Evolutionary conservation across 768 basidiomycete species (phyloP), one percentile per base, ranked within the genome.

Genomic region (Tricholoma sp.): DNA sequence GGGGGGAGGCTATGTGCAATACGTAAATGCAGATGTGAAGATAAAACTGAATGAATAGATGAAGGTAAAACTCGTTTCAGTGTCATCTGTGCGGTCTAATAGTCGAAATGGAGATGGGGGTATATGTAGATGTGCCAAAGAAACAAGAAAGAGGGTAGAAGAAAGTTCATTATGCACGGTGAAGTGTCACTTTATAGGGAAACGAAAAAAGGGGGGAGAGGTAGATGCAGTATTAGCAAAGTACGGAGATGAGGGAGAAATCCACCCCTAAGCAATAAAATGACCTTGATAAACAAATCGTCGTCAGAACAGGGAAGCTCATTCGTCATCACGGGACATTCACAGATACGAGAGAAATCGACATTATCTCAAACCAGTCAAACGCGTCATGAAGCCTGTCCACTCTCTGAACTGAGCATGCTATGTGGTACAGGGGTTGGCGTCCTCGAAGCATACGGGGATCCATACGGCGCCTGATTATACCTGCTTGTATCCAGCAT

Each of bases 401-500:
- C 47, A 49, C 47, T 15, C 31, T 49, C 47, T n/a, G 47, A 49
- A 32, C 10, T 54, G 57, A 39, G 60, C 60, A 36, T 60, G 54
- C 34, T 54, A 4, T 62, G 63, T 49, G 58, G 60, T 15, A 61
- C 56, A 24, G 68, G 64, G 32, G 66, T 72, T n/a, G 73, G 71
- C 6, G 65, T 60, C 32, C 72, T 64, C 24, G 75, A 75, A 6
- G 73, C 61, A 56, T 72, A 78, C 44, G 77, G 78, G 18, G 73
- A 75, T 4, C 74, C 75, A 60, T 74, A 77, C 15, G 74, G 75
- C 31, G 73, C 72, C 45, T 69, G 70, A 32, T 73, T 68, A 57
- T 74, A 73, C 62, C 72, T 65, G 53, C 59, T 18, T n/a, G 74
- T 72, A 44, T 74, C 73, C 59, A 70, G 53, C 63, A 65, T 75